These are phyloP conservation scores for Kernera saxatilis DNA, from an alignment of 345 rosid genomes.

Conservation along the genomic window DNA sequence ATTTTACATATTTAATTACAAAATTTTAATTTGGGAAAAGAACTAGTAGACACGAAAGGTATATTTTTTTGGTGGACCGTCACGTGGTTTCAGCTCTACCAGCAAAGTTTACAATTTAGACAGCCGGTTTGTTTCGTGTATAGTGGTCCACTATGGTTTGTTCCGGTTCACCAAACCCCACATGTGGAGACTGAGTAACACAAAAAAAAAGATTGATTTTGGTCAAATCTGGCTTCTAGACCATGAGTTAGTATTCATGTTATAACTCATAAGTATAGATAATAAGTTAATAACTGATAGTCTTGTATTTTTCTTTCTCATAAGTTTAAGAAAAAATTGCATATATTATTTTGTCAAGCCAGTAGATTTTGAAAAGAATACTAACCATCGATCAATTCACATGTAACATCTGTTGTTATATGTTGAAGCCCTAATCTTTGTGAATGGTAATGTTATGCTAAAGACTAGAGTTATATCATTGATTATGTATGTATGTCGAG, in stretches of 20 bases:
- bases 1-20: not conserved
- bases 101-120: not conserved
- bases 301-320: not conserved
- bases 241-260: not conserved
- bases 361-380: not conserved
- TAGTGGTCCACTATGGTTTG: not conserved
- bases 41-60: not conserved
- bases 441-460: not conserved
- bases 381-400: not conserved
- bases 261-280: not conserved
- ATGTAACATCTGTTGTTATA: not conserved
- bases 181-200: not conserved
- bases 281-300: not conserved
- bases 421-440: not conserved
- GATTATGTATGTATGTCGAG: not conserved
- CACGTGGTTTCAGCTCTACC: slow-evolving; percentile 11
- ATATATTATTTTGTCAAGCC: not conserved
- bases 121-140: not conserved
- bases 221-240: slow-evolving; percentile 2
- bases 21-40: not conserved
- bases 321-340: not conserved
- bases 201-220: too few species aligned
- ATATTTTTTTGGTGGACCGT: not conserved
- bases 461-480: not conserved
- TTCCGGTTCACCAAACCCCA: slow-evolving; percentile 19